A percentile compares a stretch with the other conserved stretches of the same genome.
Conservation (phyloP, 495 filamentous ascomycete species). For the Haplographium delicatum region DNA sequence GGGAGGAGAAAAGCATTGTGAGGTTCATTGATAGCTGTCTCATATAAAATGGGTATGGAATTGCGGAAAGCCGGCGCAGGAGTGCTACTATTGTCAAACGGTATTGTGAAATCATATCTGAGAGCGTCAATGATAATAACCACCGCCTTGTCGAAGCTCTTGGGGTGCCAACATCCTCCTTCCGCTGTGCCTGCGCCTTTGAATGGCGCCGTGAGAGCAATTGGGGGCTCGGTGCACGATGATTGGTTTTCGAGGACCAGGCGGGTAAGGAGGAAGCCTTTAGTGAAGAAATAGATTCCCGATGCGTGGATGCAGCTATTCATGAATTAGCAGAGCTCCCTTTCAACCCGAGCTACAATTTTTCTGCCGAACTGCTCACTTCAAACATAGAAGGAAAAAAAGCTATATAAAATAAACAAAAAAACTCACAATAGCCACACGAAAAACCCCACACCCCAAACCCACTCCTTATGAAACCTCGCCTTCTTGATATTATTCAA, state of each 20-base stretch:
- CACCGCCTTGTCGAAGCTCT: constrained; percentile 85
- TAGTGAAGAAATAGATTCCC: constrained; percentile 88
- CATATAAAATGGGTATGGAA: constrained; percentile 78
- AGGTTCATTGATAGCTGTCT: constrained; percentile 66
- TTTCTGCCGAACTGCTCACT: background rate
- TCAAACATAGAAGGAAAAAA: no score
- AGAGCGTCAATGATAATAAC: constrained; percentile 90
- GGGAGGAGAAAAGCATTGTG: constrained; percentile 83
- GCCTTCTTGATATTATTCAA: constrained; percentile 32
- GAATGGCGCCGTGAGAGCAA: constrained; percentile 33
- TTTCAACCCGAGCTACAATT: background rate
- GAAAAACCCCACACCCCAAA: constrained; percentile 48
- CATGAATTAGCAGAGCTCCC: background rate
- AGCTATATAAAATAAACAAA: background rate
- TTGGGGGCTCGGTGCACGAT: constrained; percentile 67
- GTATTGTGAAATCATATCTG: constrained; percentile 94
- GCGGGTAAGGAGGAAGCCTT: constrained; percentile 92
- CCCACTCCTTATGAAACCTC: constrained; percentile 37
- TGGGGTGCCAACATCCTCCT: constrained; percentile 91
- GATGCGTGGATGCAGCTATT: constrained; percentile 60
- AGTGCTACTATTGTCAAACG: constrained; percentile 46
- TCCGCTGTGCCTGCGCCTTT: constrained; percentile 38
- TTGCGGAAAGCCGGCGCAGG: constrained; percentile 69
- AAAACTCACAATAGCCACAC: constrained; percentile 41
- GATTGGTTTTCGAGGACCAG: constrained; percentile 87